Percentiles rank a stretch among this genome's conserved stretches.
These are phyloP conservation scores for Acanthamoeba castellanii DNA, from an alignment of 208 protist genomes.

Conservation along the genomic window DNA sequence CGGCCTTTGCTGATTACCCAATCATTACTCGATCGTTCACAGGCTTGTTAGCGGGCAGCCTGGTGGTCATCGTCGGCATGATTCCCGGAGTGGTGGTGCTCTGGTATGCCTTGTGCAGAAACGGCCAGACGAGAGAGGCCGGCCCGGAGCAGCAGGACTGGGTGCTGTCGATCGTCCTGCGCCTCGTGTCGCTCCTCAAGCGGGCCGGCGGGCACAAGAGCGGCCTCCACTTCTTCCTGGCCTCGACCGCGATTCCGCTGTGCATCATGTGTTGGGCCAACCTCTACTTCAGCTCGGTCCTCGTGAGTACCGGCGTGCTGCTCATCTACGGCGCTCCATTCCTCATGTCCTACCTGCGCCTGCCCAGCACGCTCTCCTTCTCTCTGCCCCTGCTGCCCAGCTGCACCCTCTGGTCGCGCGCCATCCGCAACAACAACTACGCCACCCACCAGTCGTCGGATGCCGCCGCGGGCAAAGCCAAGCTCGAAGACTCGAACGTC, in stretches of 20 bases:
- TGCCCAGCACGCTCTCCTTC: constrained; percentile 10
- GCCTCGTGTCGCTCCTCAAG: constrained; percentile 21
- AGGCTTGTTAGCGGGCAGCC: constrained; percentile 17
- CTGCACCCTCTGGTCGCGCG: not conserved
- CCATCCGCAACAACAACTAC: not conserved
- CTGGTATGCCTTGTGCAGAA: not conserved
- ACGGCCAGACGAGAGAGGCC: not conserved
- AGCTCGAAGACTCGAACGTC: not conserved
- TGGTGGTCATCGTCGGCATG: not conserved
- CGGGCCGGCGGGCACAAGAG: constrained; percentile 12
- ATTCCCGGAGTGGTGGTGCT: not conserved
- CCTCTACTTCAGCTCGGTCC: not conserved
- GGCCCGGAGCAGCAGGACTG: not conserved
- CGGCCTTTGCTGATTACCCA: not conserved
- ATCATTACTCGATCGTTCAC: not conserved
- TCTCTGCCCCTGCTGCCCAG: not conserved
- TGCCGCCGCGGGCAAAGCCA: not conserved
- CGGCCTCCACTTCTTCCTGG: not conserved
- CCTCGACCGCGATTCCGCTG: not conserved
- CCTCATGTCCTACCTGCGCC: not conserved
- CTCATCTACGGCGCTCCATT: constrained; percentile 42
- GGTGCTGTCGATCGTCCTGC: constrained; percentile 6
- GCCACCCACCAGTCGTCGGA: not conserved
- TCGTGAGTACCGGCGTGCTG: constrained; percentile 38
- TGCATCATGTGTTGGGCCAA: not conserved